Conservation (phyloP, 257 asterid genomes). For the Gentiana straminea region DNA sequence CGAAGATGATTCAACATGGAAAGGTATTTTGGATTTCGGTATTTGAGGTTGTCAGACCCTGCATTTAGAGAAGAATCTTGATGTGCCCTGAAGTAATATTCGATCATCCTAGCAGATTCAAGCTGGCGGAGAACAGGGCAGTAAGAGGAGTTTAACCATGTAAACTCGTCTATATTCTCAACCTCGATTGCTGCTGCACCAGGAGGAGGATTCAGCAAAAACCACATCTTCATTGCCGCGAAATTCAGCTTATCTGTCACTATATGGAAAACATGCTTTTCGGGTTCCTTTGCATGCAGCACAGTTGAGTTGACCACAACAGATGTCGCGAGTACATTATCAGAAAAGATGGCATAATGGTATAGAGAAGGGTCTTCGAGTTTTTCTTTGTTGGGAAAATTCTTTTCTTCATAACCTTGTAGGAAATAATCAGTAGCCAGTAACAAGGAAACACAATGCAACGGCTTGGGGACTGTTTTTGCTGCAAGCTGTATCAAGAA, state of each 20-base stretch:
- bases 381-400: slow-evolving; percentile 52
- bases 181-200: slow-evolving; percentile 65
- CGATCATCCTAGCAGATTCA: slow-evolving; percentile 87
- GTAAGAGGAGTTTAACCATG: slow-evolving; percentile 88
- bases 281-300: slow-evolving; percentile 75
- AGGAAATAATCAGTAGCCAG: slow-evolving; percentile 69
- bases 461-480: slow-evolving; percentile 84
- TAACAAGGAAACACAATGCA: slow-evolving; percentile 77
- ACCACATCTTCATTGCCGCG: slow-evolving; percentile 97
- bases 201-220: slow-evolving; percentile 65
- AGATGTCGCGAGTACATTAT: slow-evolving; percentile 85
- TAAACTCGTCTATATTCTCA: slow-evolving; percentile 78
- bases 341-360: slow-evolving; percentile 90
- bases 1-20: slow-evolving; percentile 95
- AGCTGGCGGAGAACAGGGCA: slow-evolving; percentile 94
- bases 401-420: slow-evolving; percentile 42
- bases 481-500: slow-evolving; percentile 92
- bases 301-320: slow-evolving; percentile 85
- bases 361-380: slow-evolving; percentile 74
- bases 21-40: slow-evolving; percentile 87
- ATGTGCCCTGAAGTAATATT: slow-evolving; percentile 90
- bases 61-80: slow-evolving; percentile 61
- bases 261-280: slow-evolving; percentile 76
- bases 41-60: slow-evolving; percentile 80
- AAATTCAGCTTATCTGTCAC: slow-evolving; percentile 90